These are phyloP conservation scores for Scenedesmus sp. DNA, from an alignment of 163 green algal species.

Conservation along the genomic window DNA sequence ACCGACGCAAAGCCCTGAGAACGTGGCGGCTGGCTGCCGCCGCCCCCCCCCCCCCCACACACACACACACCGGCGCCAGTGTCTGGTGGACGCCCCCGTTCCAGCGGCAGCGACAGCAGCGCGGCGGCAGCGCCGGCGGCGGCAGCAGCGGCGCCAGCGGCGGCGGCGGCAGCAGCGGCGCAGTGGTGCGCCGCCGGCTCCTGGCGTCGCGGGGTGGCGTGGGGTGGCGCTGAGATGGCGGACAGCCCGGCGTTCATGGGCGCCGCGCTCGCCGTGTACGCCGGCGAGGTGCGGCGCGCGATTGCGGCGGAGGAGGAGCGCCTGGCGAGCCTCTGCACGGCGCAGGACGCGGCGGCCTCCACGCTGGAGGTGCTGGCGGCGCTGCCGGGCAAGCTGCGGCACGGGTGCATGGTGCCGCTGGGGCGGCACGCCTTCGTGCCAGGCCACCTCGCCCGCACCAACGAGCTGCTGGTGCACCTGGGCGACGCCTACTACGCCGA, in stretches of 20 bases:
- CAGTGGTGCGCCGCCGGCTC: too few relatives aligned
- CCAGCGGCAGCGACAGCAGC: too few relatives aligned
- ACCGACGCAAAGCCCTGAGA: too few relatives aligned
- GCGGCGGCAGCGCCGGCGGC: too few relatives aligned
- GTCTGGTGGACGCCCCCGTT: too few relatives aligned
- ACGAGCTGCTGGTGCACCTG: constrained; percentile 58
- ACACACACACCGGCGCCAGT: too few relatives aligned
- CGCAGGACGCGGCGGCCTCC: constrained; percentile 12
- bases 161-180: too few relatives aligned
- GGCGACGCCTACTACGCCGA: constrained; percentile 50
- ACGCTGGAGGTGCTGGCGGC: neutral
- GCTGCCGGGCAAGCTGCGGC: constrained; percentile 8
- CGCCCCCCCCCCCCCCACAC: too few relatives aligned
- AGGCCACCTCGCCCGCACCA: constrained; percentile 58
- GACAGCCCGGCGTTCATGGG: constrained; percentile 15
- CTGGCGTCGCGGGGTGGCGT: too few relatives aligned
- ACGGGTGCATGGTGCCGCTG: constrained; percentile 53
- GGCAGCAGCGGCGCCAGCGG: too few relatives aligned
- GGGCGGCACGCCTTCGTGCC: constrained; percentile 62
- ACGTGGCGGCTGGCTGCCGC: too few relatives aligned
- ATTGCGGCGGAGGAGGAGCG: constrained; percentile 13
- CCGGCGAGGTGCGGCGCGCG: neutral
- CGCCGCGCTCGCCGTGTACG: constrained; percentile 14
- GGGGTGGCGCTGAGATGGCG: neutral
- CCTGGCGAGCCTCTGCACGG: neutral